Evolutionary conservation across 768 basidiomycete species (phyloP), one percentile per base, ranked within the genome.

Genomic region (Xerocomus brunneocitrinus): DNA sequence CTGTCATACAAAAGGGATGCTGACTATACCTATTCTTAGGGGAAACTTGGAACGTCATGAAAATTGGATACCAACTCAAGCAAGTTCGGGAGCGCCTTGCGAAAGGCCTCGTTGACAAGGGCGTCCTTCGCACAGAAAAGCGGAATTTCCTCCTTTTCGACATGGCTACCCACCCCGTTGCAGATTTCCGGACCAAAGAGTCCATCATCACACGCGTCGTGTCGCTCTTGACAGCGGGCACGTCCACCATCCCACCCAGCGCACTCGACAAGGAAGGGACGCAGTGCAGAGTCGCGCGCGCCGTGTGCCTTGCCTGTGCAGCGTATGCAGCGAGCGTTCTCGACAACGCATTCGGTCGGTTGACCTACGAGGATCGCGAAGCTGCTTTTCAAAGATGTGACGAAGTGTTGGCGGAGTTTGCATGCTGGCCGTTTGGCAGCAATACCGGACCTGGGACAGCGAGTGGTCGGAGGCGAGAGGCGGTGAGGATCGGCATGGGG

Each of bases 41-140:
- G 51, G 95, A 99, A 74, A 98, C 95, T 45, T 99, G 95, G 95
- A 99, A 98, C 71, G 94, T 99, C 8, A 93, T 98, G 87, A 98
- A 98, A 74, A 98, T 99, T 50, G 95, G 95, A 24, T 99, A 92
- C 73, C 95, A 99, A 71, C 85, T 99, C 44, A 98, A 98, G 71
- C 95, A 98, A 73, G 95, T 98, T 38, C 87, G 95, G 43, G 95
- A 99, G 73, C 89, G 95, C 16, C 85, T 99, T 38, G 94, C 95
- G 13, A 99, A 99, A 69, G 84, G 95, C 3, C 83, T 99, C 38
- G 95, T 98, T 48, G 95, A 99, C 78, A 99, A 99, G 72, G 97
- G 95, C 62, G 85, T 99, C 36, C 82, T 99, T n/a, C 88, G 97
- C 47, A 99, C 95, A 14, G 97, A 98, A 70, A 98, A 99, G 68